A percentile compares a stretch with the other conserved stretches of the same genome.
Evolutionary conservation across 2,329 filamentous ascomycete species (phyloP).

Genomic region (Apiospora marii): DNA sequence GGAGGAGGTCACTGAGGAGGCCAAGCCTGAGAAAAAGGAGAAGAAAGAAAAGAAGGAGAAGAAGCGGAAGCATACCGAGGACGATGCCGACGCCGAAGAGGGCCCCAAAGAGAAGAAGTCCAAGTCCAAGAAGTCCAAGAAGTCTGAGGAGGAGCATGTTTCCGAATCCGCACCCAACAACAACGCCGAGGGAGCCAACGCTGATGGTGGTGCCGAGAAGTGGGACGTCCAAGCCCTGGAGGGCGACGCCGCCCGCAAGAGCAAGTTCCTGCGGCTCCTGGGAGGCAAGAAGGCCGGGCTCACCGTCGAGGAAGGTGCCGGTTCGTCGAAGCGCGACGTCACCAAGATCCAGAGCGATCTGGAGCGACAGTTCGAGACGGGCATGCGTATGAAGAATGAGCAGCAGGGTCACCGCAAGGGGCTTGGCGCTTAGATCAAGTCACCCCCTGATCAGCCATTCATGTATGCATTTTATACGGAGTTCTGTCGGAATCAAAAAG

Average conservation of each 20-base stretch:
- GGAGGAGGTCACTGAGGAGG: constrained; percentile 23
- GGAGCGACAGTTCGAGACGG: constrained; percentile 63
- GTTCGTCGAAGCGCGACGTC: constrained; percentile 37
- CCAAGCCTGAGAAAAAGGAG: constrained; percentile 30
- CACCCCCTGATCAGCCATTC: background rate
- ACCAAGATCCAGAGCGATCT: constrained; percentile 55
- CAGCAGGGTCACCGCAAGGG: constrained; percentile 57
- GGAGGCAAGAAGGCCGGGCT: constrained; percentile 56
- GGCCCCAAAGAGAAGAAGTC: constrained; percentile 38
- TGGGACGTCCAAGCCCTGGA: constrained; percentile 63
- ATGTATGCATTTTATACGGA: constrained; percentile 32
- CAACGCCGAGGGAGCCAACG: constrained; percentile 32
- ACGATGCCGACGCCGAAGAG: constrained; percentile 30
- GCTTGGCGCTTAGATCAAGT: constrained; percentile 54
- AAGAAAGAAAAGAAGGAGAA: constrained; percentile 35
- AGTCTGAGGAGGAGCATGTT: constrained; percentile 34
- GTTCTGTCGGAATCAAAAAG: constrained; percentile 30
- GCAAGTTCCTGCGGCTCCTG: constrained; percentile 65
- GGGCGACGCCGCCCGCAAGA: constrained; percentile 58
- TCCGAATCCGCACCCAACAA: constrained; percentile 34
- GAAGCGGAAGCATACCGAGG: constrained; percentile 35
- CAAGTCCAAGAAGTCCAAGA: constrained; percentile 27
- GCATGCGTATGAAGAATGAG: constrained; percentile 64
- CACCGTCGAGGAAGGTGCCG: constrained; percentile 25
- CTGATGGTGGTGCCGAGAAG: constrained; percentile 46